Conservation (phyloP, 1,284 basidiomycete species). For the Marasmius fiardii region DNA sequence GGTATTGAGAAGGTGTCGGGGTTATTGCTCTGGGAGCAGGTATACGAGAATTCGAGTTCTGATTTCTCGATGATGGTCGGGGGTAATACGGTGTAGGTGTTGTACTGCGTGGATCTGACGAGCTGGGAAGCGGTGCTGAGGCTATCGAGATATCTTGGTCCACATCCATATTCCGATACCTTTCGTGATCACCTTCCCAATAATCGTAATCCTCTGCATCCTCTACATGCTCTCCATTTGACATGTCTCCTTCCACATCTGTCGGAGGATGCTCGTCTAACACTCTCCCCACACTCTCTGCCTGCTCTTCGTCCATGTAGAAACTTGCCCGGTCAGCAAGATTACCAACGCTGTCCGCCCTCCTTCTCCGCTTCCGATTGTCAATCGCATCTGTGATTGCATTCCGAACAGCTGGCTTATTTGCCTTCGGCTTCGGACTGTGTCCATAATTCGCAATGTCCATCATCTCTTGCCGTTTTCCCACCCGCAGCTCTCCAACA, state of each 20-base stretch:
- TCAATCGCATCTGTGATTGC: conserved; percentile 22
- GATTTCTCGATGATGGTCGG: conserved; percentile 12
- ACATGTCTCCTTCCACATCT: conserved; percentile 53
- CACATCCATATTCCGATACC: conserved; percentile 11
- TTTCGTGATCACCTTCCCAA: conserved; percentile 19
- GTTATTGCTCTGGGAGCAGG: conserved; percentile 26
- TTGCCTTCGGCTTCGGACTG: conserved; percentile 25
- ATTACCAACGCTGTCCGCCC: conserved; percentile 58
- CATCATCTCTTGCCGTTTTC: conserved; percentile 70
- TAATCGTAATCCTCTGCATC: conserved; percentile 24
- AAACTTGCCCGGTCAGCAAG: conserved; percentile 55
- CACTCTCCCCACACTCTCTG: conserved; percentile 44
- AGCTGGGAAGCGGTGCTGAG: conserved; percentile 14
- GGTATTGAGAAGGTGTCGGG: conserved; percentile 29
- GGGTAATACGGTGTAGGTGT: conserved; percentile 11
- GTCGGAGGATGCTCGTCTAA: conserved; percentile 69
- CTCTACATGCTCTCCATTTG: conserved; percentile 21
- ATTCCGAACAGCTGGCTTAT: conserved; percentile 22
- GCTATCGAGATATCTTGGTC: conserved; percentile 22
- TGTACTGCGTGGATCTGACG: conserved; percentile 9
- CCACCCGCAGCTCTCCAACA: conserved; percentile 72
- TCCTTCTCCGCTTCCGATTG: conserved; percentile 30
- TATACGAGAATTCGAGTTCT: conserved; percentile 4
- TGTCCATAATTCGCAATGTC: conserved; percentile 81
- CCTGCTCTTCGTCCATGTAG: conserved; percentile 60